Conservation (phyloP, 2,329 filamentous ascomycete genomes). For the Beauveria brongniartii region DNA sequence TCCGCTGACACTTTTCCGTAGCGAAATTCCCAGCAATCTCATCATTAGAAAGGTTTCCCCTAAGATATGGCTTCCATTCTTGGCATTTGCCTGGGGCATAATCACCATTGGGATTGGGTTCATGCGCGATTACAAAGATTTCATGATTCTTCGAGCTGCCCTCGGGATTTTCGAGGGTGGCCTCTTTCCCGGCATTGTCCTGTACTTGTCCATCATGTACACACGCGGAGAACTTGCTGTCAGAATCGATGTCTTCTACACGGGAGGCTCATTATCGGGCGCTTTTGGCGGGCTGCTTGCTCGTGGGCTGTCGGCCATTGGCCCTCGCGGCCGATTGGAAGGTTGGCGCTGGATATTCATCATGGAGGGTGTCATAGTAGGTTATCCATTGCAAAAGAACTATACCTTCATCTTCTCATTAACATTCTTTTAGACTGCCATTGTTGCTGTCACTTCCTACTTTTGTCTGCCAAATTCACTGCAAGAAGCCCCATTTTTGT, state of each 20-base stretch:
- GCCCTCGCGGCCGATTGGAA: conserved; percentile 41
- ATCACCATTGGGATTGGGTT: conserved; percentile 51
- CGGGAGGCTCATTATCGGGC: conserved; percentile 55
- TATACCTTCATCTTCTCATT: background rate
- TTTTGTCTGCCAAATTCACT: conserved; percentile 49
- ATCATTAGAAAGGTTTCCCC: conserved; percentile 54
- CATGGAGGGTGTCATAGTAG: conserved; percentile 46
- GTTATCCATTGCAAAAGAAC: conserved; percentile 10
- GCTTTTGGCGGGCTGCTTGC: conserved; percentile 53
- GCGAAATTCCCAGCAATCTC: conserved; percentile 57
- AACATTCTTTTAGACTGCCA: conserved; percentile 36
- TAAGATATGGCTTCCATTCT: conserved; percentile 49
- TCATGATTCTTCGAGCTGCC: conserved; percentile 52
- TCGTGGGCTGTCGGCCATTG: conserved; percentile 53
- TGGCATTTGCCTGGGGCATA: conserved; percentile 50
- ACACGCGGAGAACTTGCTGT: conserved; percentile 51
- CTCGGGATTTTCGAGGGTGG: conserved; percentile 58
- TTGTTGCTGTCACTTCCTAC: conserved; percentile 42
- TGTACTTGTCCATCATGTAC: conserved; percentile 59
- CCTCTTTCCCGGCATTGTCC: conserved; percentile 57
- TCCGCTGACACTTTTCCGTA: conserved; percentile 18
- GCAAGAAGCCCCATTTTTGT: conserved; percentile 45
- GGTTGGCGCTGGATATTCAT: conserved; percentile 58
- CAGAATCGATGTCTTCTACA: conserved; percentile 61
- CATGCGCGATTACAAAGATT: conserved; percentile 44